Conservation (phyloP, 129 eudicot genomes). For the Saussurea involucrata region DNA sequence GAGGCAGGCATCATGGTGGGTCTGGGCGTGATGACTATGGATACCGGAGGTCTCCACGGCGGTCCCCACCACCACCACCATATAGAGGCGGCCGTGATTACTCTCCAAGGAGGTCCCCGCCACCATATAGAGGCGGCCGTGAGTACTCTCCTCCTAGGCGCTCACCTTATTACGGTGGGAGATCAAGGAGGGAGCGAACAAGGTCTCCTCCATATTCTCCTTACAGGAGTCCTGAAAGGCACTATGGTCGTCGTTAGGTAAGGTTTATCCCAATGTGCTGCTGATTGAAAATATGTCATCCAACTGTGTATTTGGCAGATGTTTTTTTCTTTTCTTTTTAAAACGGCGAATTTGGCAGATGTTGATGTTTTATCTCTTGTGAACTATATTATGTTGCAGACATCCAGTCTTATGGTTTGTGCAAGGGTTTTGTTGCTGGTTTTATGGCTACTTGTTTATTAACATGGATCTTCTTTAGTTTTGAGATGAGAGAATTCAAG, state of each 20-base stretch:
- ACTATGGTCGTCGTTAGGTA: constrained; percentile 71
- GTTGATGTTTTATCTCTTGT: neutral
- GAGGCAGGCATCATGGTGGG: constrained; percentile 75
- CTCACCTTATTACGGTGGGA: constrained; percentile 68
- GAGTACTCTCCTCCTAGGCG: constrained; percentile 74
- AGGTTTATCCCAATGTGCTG: neutral
- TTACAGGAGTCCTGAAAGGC: constrained; percentile 63
- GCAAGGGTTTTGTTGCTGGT: neutral
- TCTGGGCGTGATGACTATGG: constrained; percentile 87
- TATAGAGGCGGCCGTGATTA: constrained; percentile 69
- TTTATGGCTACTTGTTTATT: neutral
- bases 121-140: constrained; percentile 72
- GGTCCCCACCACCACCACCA: constrained; percentile 59
- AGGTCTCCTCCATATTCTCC: constrained; percentile 71
- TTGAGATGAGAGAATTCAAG: neutral
- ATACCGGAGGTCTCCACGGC: constrained; percentile 79
- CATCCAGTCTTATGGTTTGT: neutral
- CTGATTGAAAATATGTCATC: constrained; percentile 11
- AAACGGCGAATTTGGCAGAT: constrained; percentile 3
- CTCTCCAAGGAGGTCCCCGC: constrained; percentile 75
- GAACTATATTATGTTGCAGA: neutral
- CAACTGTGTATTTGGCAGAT: constrained; percentile 7
- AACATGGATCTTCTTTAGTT: neutral
- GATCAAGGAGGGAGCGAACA: constrained; percentile 85
- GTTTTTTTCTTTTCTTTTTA: neutral